A percentile compares a stretch with the other conserved stretches of the same genome.
These are phyloP conservation scores for Kodamaea hsintzibuensis DNA, from an alignment of 805 yeast species.

Conservation along the genomic window DNA sequence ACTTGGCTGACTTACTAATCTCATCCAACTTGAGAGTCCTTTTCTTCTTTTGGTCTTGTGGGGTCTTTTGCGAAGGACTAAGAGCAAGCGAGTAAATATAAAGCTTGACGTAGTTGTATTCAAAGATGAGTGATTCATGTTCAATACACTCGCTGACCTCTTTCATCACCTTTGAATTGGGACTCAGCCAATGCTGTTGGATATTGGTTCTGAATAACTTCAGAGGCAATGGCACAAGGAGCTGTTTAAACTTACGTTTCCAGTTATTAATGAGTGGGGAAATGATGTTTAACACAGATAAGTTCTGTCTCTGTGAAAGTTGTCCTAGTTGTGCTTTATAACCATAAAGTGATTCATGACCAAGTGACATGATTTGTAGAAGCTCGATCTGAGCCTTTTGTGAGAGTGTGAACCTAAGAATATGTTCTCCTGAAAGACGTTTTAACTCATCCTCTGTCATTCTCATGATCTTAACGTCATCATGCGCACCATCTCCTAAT, in stretches of 20 bases:
- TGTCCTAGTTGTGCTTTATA: slow-evolving; percentile 55
- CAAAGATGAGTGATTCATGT: slow-evolving; percentile 73
- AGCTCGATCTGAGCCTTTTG: slow-evolving; percentile 82
- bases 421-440: slow-evolving; percentile 24
- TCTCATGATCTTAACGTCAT: slow-evolving; percentile 28
- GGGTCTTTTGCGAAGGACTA: slow-evolving; percentile 35
- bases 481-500: slow-evolving; percentile 25
- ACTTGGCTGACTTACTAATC: slow-evolving; percentile 68
- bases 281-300: slow-evolving; percentile 69
- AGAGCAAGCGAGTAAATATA: slow-evolving; percentile 85
- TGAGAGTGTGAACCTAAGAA: slow-evolving; percentile 53
- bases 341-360: slow-evolving; percentile 81
- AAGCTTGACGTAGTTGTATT: slow-evolving; percentile 79
- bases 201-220: slow-evolving; percentile 34
- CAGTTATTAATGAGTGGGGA: slow-evolving; percentile 79
- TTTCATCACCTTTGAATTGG: slow-evolving; percentile 35
- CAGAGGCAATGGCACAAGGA: slow-evolving; percentile 51
- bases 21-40: slow-evolving; percentile 59
- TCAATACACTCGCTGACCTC: slow-evolving; percentile 51
- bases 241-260: slow-evolving; percentile 61
- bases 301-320: slow-evolving; percentile 60
- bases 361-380: slow-evolving; percentile 74
- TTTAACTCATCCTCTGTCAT: slow-evolving; percentile 37
- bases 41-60: slow-evolving; percentile 17
- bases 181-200: slow-evolving; percentile 23